A percentile compares a stretch with the other conserved stretches of the same genome.
phyloP scores from a whole-genome alignment of 352 stramenopile species.

The Phytophthora pistaciae region DNA sequence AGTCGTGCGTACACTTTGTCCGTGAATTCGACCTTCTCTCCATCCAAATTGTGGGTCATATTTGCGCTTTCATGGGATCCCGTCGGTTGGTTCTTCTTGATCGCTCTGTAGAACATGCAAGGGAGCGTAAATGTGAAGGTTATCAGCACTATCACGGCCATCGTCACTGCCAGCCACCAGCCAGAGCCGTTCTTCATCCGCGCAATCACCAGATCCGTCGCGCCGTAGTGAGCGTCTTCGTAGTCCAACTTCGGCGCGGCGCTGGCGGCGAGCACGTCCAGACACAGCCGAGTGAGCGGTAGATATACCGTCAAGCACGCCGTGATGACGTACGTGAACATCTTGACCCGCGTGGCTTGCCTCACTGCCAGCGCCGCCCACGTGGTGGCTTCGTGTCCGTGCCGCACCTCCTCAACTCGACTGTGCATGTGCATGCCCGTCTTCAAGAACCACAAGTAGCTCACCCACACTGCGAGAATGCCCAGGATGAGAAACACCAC shows the following conservation, averaged over 20 bases:
- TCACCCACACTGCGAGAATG: background rate
- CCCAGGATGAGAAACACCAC: conserved; percentile 5
- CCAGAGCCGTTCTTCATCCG: background rate
- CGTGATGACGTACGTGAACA: conserved; percentile 4
- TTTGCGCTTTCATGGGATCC: conserved; percentile 1
- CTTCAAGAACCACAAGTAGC: conserved; percentile 4
- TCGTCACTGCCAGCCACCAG: background rate
- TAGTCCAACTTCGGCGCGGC: background rate
- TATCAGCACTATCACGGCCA: background rate
- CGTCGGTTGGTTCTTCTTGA: conserved; percentile 1
- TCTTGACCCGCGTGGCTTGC: background rate
- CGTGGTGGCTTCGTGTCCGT: conserved; percentile 1
- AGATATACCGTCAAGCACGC: conserved; percentile 3
- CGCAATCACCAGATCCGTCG: background rate
- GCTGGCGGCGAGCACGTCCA: conserved; percentile 1
- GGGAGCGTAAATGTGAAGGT: background rate
- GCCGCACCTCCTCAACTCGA: background rate
- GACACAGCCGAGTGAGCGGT: background rate
- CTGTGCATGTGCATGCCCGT: conserved; percentile 1
- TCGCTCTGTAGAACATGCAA: background rate
- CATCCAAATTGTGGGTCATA: conserved; percentile 1
- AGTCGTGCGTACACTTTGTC: conserved; percentile 3
- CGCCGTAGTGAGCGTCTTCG: background rate
- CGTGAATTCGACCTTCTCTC: background rate
- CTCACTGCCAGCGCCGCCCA: conserved; percentile 1